Base-by-base conservation (phyloP, 129 eudicot species). In the Ambrosia trifida region DNA sequence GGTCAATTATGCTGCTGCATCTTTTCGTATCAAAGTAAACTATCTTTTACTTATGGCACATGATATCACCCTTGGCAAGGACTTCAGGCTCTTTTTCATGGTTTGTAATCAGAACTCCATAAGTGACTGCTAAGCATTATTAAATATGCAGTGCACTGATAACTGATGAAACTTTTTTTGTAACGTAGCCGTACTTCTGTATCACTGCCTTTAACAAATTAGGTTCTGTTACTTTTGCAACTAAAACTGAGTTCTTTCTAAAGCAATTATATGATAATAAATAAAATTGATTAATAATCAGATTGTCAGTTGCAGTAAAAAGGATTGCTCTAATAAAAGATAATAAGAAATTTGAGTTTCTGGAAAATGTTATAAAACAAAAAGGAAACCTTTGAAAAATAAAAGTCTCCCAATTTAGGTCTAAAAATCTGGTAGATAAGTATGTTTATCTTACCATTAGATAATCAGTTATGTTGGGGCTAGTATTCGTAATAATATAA, bases 51-150 rank as follows among this genome's bases (percentile, higher is more conserved):
- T 90, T 67, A 86, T 90, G 96, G 99, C 96, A 43, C 97, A 95
- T 86, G 97, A 95, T 77, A 90, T 95, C 61, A 90, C 99, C 56
- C 86, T 87, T 78, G 97, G 97, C 76, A 95, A 88, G 78, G 99
- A 95, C 82, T 95, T 95, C 80, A 86, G 89, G 69, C 88, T 95
- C 58, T 95, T 88, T 72, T 95, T 90, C 78, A 83, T 74, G 99
- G 99, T 95, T 77, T 53, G 93, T 83, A 61, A 41, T 52, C 72
- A 16, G 53, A 33, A 56, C 66, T 73, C 68, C 14, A 16, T 24
- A 41, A 14, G 32, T 38, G 28, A 70, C 57, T 63, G 56, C 31
- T 65, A 24, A n/a, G 30, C 16, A 45, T 50, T 61, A 49, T 40
- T 6, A 31, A 46, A 10, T 60, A 60, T 17, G 32, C 13, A 30